Conservation (phyloP, 2,329 filamentous ascomycete species). For the Huntiella savannae region DNA sequence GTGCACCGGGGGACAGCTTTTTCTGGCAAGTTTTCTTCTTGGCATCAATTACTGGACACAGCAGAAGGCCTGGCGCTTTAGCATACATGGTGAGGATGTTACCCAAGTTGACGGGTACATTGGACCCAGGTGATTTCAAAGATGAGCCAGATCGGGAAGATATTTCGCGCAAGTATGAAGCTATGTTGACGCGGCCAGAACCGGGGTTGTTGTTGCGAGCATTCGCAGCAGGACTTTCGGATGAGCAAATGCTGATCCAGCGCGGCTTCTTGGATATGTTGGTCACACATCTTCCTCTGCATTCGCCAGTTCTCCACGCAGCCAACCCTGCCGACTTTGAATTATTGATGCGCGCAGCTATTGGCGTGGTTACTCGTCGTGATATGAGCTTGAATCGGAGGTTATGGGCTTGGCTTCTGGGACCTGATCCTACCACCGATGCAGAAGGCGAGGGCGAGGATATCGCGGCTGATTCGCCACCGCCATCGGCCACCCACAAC, state of each 20-base stretch:
- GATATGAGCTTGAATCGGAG: slow-evolving; percentile 95
- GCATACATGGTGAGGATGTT: slow-evolving; percentile 68
- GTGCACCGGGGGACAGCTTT: slow-evolving; percentile 55
- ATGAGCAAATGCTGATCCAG: slow-evolving; percentile 81
- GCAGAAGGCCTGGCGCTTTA: slow-evolving; percentile 65
- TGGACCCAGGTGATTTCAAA: slow-evolving; percentile 22
- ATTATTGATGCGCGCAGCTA: slow-evolving; percentile 61
- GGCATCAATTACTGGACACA: slow-evolving; percentile 75
- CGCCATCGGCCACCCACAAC: slow-evolving; percentile 23
- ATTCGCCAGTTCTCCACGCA: slow-evolving; percentile 61
- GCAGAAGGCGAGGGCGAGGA: slow-evolving; percentile 14
- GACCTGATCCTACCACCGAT: slow-evolving; percentile 41
- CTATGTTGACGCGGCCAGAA: slow-evolving; percentile 57
- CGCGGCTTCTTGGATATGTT: slow-evolving; percentile 84
- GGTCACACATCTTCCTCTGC: slow-evolving; percentile 72
- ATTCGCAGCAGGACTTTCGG: slow-evolving; percentile 74
- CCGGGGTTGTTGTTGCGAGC: slow-evolving; percentile 78
- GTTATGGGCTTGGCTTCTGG: slow-evolving; percentile 91
- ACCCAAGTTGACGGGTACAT: slow-evolving; percentile 40
- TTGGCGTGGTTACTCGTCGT: slow-evolving; percentile 69
- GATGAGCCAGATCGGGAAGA: not conserved
- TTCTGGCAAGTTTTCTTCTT: slow-evolving; percentile 99
- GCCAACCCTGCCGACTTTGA: slow-evolving; percentile 62
- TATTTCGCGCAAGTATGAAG: not conserved
- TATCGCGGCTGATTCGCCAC: slow-evolving; percentile 29